Evolutionary conservation across 495 filamentous ascomycete genomes (phyloP).

Genomic region (Xylaria telfairii): DNA sequence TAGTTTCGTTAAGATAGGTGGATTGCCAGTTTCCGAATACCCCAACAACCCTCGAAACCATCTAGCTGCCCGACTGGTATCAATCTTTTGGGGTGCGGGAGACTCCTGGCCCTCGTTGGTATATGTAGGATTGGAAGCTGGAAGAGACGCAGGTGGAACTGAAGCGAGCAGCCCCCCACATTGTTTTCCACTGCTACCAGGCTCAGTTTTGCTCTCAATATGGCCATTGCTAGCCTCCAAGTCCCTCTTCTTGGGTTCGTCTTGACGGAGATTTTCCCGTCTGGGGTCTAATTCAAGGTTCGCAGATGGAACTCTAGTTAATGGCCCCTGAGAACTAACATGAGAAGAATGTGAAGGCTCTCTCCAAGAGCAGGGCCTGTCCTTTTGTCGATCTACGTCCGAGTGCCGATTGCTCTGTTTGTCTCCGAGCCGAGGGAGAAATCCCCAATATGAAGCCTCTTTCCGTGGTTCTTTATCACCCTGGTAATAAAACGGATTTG

Average conservation of each 20-base stretch:
- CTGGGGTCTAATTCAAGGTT: constrained; percentile 21
- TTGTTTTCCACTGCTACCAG: background rate
- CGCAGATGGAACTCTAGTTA: constrained; percentile 17
- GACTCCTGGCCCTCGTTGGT: constrained; percentile 10
- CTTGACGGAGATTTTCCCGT: constrained; percentile 27
- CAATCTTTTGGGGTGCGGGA: constrained; percentile 13
- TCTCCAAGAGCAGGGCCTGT: constrained; percentile 1
- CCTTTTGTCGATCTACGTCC: background rate
- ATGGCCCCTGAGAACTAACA: constrained; percentile 22
- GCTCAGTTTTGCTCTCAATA: background rate
- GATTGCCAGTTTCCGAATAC: constrained; percentile 24
- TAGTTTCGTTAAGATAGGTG: constrained; percentile 34
- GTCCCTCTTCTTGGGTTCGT: constrained; percentile 3
- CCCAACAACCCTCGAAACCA: constrained; percentile 40
- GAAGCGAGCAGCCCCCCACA: background rate
- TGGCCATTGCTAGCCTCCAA: background rate
- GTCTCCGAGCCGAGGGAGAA: constrained; percentile 27
- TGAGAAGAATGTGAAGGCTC: constrained; percentile 20
- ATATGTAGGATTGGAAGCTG: background rate
- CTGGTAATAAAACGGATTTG: background rate
- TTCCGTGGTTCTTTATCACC: constrained; percentile 23
- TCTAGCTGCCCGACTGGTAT: constrained; percentile 26
- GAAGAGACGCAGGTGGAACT: background rate
- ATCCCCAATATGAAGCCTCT: constrained; percentile 32
- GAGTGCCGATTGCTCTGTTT: constrained; percentile 17